A percentile compares a stretch with the other conserved stretches of the same genome.
Evolutionary conservation across 225 moss, liverwort and hornwort genomes (phyloP).

Genomic region (Anthoceros angustus): DNA sequence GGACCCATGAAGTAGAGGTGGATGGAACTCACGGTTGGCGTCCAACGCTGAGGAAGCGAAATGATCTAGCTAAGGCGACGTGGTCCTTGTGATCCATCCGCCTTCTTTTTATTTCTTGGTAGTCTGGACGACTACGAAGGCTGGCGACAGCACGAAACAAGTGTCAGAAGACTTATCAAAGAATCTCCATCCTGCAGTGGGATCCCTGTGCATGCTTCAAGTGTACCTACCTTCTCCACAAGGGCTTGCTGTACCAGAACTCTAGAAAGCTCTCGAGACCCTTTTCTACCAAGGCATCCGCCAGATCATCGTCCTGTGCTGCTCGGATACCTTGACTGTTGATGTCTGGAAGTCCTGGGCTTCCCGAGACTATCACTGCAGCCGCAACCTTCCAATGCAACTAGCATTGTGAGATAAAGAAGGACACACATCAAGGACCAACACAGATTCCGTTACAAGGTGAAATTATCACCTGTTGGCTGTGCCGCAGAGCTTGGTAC

Average conservation of each 20-base stretch:
- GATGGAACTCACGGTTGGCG: slow-evolving; percentile 50
- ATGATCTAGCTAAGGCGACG: slow-evolving; percentile 33
- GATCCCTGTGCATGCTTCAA: background rate
- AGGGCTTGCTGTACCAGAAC: slow-evolving; percentile 64
- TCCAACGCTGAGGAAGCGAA: slow-evolving; percentile 55
- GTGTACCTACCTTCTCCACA: slow-evolving; percentile 61
- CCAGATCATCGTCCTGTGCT: slow-evolving; percentile 50
- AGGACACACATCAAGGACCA: background rate
- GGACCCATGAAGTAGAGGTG: background rate
- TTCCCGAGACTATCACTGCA: slow-evolving; percentile 71
- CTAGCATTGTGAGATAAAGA: background rate
- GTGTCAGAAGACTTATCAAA: background rate
- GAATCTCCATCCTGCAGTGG: background rate
- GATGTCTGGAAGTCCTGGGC: slow-evolving; percentile 54
- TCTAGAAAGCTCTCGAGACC: slow-evolving; percentile 59
- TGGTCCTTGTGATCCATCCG: slow-evolving; percentile 37
- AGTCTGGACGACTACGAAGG: slow-evolving; percentile 62
- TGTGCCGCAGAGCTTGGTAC: slow-evolving; percentile 41
- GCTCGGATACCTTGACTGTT: slow-evolving; percentile 30
- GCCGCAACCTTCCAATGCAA: slow-evolving; percentile 40
- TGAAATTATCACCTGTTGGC: slow-evolving; percentile 27
- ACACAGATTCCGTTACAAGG: background rate
- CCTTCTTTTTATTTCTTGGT: slow-evolving; percentile 29
- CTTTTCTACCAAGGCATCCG: slow-evolving; percentile 33
- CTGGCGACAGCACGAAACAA: slow-evolving; percentile 18